Evolutionary conservation across 495 filamentous ascomycete genomes (phyloP), one percentile per base, ranked within the genome.

Genomic region (Hyphodiscus hymeniophilus): DNA sequence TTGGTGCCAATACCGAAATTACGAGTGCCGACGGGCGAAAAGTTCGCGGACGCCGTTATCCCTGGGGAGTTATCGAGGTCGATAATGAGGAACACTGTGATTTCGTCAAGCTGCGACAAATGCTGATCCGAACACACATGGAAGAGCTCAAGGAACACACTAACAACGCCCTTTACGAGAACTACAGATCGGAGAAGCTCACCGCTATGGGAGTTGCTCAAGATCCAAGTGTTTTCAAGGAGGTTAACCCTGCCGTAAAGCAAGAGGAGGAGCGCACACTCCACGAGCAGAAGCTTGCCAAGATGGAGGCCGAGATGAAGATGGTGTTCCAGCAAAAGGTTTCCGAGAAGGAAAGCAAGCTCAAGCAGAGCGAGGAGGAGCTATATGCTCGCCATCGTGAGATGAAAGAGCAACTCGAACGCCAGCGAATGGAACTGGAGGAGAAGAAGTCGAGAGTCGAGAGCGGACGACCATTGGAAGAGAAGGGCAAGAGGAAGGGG

Each of bases 301-400:
- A 98, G 87, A 98, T 98, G 92, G 92, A 98, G 67, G 78, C 86
- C 60, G 92, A 98, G 67, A 98, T 98, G 92, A 97, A 97, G 87
- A 96, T 97, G 92, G 92, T 98, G 61, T 98, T 98, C 89, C 92
- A 98, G 66, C 94, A 97, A 67, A 98, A 98, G 85, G 92, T 98
- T 17, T 80, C 87, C 50, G 92, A 98, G 70, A 98, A 98, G 78
- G 92, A 98, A 70, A 95, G 88, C 80, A 98, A 98, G 71, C 76
- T 98, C 66, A 92, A 89, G 68, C 90, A 96, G 74, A 94, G 88
- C 77, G 92, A 98, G 70, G 92, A 97, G 69, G 92, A 98, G 75
- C 71, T 98, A 52, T 96, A 97, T 60, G 89, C 94, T 47, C 83
- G 92, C 59, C 92, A 98, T 71, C 80, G 89, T 60, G 92, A 98